Base-by-base conservation (phyloP, 371 early-diverging fungal species). In the Apophysomyces ossiformis region DNA sequence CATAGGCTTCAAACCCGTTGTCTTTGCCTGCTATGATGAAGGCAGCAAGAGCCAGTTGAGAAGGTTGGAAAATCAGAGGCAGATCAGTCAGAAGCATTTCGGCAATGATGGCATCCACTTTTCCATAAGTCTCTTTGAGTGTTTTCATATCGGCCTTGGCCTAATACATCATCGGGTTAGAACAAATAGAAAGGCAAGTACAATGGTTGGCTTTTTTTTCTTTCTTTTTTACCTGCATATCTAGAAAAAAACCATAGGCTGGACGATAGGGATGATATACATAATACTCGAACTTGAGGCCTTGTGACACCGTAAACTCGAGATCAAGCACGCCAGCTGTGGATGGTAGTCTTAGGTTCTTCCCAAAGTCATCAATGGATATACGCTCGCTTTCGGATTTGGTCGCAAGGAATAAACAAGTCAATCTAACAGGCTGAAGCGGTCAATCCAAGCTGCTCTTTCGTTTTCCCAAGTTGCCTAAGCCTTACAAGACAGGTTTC, bases 211-310 rank as follows among this genome's bases (percentile, higher is more conserved):
- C 32, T 26, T 26, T 26, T 26, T 2, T 26, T 26, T 45, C 13
- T 45, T 50, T 32, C 21, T 11, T 21, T 50, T 18, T 37, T 69
- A 88, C 89, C 82, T 94, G 93, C 75, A 93, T 79, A 71, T 95
- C 94, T n/a, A 93, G 75, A 69, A 86, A 94, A 56, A 92, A 86
- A 0, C 97, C 97, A 62, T 93, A 90, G 2, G 90, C 83, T 4
- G 95, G 87, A 70, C 92, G 85, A 72, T 88, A 92, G 0, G 95
- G 94, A 66, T 95, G 95, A 68, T 93, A 92, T 2, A 93, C 87
- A 39, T 87, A 81, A 60, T 90, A 93, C 64, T 96, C 92, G 70
- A 94, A 97, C 47, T 89, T 88, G 21, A 96, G 73, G 16, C 92
- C 92, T 73, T 90, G 90, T 5, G 90, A 91, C 2, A 97, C 86